Base-by-base conservation (phyloP, 2,329 filamentous ascomycete species). In the Aspergillus pseudonomiae region DNA sequence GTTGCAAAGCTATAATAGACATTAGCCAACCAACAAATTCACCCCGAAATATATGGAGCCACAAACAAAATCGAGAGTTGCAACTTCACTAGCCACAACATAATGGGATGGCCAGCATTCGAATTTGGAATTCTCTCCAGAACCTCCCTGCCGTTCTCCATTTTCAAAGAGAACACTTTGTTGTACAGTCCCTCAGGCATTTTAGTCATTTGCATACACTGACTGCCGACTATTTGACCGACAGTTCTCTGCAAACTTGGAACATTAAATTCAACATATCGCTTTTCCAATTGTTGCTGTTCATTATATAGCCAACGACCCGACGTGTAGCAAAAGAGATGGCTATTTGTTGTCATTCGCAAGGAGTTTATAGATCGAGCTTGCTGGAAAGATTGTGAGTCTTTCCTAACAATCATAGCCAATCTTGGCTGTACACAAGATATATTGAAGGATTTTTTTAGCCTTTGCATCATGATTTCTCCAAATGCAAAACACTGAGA, bases 231-330 rank as follows among this genome's bases (percentile, higher is more conserved):
- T 46, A 65, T 66, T 30, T 65, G 52, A 43, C 70, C 67, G 28
- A 75, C 75, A 46, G 73, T 64, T 9, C 66, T 53, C 62, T 74
- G 62, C 0, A 81, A 73, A 32, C 67, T 71, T 52, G 68, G 28
- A 7, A 79, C 67, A 68, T 79, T 71, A 63, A 80, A 80, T 10
- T 54, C 55, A n/a, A 67, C 53, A 60, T 73, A 72, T 45, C 76
- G 71, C 26, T 69, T 69, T 63, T 66, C 61, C 28, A 76, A 67
- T 61, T 75, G 72, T 4, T 41, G 52, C 11, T 73, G 52, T 59
- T 80, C 78, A 59, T 79, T 65, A 69, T 72, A 72, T 55, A 77
- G 60, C 73, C 74, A 78, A 52, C 75, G 67, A 28, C 74, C 75
- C 58, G 71, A 69, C 4, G 71, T 74, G 59, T 75, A 77, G 66